Evolutionary conservation across 2,329 filamentous ascomycete species (phyloP), one percentile per base, ranked within the genome.

Genomic region (Celoporthe dispersa): DNA sequence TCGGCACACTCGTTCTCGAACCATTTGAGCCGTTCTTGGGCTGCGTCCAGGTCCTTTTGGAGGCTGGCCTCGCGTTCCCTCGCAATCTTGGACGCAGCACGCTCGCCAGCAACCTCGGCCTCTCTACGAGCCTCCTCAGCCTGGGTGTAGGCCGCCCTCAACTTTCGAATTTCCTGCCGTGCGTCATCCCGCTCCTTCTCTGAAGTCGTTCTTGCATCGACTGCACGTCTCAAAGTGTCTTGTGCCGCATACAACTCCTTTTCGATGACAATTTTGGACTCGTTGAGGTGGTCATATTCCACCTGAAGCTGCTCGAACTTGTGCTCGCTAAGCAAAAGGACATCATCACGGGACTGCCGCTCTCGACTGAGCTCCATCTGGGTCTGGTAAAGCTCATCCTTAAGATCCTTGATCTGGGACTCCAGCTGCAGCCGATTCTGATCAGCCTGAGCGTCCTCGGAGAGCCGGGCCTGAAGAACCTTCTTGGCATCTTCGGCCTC

Each of bases 161-260:
- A 86, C 73, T 86, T 90, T 71, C 94, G 91, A 65, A 98, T 90
- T 77, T 98, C 95, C 48, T 88, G 86, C 70, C 97, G 93, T 59
- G 96, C 92, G 68, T 97, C 93, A 76, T 97, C 96, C 2, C 94
- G 92, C 76, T 97, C 94, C 73, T 91, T 89, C 78, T 99, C 95
- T 0, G 93, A 93, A 6, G 89, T 88, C 6, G 90, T 86, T 41
- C 93, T 89, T 62, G 93, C 91, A 79, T 97, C 94, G 74, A 92
- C 93, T 14, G 94, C 93, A 68, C 95, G 90, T 51, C 96, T 90
- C 61, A 98, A 87, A 14, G 93, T 92, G 77, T 99, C 95, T 79
- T 98, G 94, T 77, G 98, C 95, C 6, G 93, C 91, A 78, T 98
- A 98, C 79, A 99, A 91, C 80, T 98, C 95, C 80, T 98, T 98